Conservation (phyloP, 768 basidiomycete species). For the Pleurotus platypus region DNA sequence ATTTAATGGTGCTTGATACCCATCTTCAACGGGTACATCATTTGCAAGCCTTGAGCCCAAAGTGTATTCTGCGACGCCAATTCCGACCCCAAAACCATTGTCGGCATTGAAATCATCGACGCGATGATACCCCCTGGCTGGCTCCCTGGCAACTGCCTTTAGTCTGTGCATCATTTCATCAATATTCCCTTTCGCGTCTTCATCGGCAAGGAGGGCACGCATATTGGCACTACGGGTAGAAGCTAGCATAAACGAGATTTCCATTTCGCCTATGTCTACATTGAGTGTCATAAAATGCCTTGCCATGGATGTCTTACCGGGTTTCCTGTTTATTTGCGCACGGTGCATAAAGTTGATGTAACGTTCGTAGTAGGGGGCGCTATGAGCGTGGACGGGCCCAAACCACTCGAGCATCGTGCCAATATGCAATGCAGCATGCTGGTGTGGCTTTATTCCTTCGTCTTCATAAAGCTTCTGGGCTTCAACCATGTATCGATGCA, state of each 20-base stretch:
- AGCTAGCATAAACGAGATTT: conserved; percentile 12
- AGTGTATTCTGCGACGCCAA: background rate
- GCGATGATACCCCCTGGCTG: conserved; percentile 12
- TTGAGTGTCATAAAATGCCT: too few species aligned
- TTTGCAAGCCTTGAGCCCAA: background rate
- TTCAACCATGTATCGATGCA: conserved; percentile 14
- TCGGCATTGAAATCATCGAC: conserved; percentile 6
- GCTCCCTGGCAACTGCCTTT: conserved; percentile 12
- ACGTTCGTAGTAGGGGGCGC: conserved; percentile 24
- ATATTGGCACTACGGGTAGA: conserved; percentile 12
- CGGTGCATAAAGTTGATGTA: conserved; percentile 21
- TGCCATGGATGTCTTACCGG: conserved; percentile 10
- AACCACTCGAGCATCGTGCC: conserved; percentile 14
- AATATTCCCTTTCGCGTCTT: too few species aligned
- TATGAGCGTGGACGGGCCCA: conserved; percentile 22
- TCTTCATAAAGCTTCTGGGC: conserved; percentile 14
- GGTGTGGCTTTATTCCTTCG: conserved; percentile 13
- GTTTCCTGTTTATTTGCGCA: conserved; percentile 17
- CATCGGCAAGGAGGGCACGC: conserved; percentile 11
- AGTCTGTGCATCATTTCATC: conserved; percentile 10
- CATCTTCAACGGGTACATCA: background rate
- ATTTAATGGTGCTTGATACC: background rate
- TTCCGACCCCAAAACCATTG: too few species aligned
- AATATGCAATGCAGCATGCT: conserved; percentile 21
- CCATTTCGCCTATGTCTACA: conserved; percentile 11